phyloP scores from a whole-genome alignment of 441 rosid genomes.

The Gossypium davidsonii region DNA sequence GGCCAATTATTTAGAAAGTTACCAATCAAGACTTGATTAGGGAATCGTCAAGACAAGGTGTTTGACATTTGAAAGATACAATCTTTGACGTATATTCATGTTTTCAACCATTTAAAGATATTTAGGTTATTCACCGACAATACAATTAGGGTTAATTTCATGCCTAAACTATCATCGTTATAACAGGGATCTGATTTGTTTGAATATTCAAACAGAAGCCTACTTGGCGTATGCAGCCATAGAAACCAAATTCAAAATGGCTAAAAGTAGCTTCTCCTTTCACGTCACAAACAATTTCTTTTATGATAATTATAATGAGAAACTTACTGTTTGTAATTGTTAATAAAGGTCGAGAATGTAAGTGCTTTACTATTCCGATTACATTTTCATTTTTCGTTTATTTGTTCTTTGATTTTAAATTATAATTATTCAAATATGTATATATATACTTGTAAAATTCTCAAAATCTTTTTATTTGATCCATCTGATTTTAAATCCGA shows the following conservation, averaged over 20 bases:
- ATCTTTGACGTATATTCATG: neutral
- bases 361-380: too few relatives aligned
- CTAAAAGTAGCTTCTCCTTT: neutral
- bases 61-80: neutral
- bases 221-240: neutral
- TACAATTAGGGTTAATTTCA: neutral
- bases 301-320: neutral
- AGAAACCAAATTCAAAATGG: neutral
- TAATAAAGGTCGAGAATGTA: too few relatives aligned
- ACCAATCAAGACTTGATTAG: too few relatives aligned
- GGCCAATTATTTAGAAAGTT: neutral
- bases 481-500: too few relatives aligned
- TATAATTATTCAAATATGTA: neutral
- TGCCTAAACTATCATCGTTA: neutral
- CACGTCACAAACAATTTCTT: neutral
- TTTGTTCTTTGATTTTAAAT: too few relatives aligned
- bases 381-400: too few relatives aligned
- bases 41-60: neutral
- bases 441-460: too few relatives aligned
- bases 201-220: neutral
- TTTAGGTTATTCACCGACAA: conserved; percentile 1
- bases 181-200: neutral
- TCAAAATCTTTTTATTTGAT: too few relatives aligned
- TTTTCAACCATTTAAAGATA: neutral
- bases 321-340: too few relatives aligned